These are phyloP conservation scores for Kondoa subrosea DNA, from an alignment of 768 basidiomycete genomes.

Conservation along the genomic window DNA sequence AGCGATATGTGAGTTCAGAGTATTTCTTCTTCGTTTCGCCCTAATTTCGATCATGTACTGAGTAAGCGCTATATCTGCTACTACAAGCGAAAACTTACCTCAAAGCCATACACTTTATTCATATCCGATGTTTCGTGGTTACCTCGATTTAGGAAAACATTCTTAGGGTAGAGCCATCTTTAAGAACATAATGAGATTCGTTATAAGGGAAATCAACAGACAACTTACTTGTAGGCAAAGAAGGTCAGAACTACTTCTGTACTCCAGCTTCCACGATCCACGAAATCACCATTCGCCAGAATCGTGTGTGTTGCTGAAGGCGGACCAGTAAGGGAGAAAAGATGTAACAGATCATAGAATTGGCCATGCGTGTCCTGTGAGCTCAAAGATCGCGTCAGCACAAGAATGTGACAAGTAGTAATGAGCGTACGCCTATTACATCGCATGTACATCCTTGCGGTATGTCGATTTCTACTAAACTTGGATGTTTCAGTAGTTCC, in stretches of 20 bases:
- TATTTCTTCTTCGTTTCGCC: constrained; percentile 95
- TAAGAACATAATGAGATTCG: neutral
- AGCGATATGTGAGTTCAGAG: constrained; percentile 36
- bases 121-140: constrained; percentile 89
- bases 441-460: constrained; percentile 66
- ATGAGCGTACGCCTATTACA: constrained; percentile 95
- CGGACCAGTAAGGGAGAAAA: constrained; percentile 66
- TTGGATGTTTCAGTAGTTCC: constrained; percentile 58
- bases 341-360: constrained; percentile 81
- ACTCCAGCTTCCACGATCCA: constrained; percentile 92
- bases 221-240: constrained; percentile 87
- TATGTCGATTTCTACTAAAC: constrained; percentile 57
- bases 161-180: constrained; percentile 72
- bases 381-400: neutral
- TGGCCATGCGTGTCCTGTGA: constrained; percentile 46
- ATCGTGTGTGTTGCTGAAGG: constrained; percentile 72
- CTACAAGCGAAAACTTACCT: too few relatives aligned
- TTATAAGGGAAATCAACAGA: constrained; percentile 13
- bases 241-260: constrained; percentile 82
- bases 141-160: constrained; percentile 83
- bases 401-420: constrained; percentile 24
- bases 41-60: too few relatives aligned
- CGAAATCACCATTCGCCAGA: constrained; percentile 87
- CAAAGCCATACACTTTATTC: constrained; percentile 46
- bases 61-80: too few relatives aligned